Base-by-base conservation (phyloP, 225 moss, liverwort and hornwort species). In the Ulota crispa region DNA sequence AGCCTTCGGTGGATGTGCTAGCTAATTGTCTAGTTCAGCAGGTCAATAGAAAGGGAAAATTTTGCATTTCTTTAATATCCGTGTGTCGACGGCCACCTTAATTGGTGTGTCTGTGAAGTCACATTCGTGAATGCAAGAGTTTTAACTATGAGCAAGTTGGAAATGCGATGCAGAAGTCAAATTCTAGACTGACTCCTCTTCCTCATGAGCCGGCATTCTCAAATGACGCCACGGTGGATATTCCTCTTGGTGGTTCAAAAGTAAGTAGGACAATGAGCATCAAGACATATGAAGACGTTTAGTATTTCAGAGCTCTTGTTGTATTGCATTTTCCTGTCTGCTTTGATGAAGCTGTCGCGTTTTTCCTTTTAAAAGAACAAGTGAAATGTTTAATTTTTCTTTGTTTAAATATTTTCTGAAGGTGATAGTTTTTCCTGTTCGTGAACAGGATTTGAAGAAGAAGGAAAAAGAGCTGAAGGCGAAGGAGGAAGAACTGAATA, bases 221-320 rank as follows among this genome's bases (percentile, higher is more conserved):
- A 60, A 93, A 88, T 90, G 97, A 98, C 85, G 95, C 95, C 41
- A 95, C 95, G 20, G 94, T 95, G 78, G 97, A 98, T 60, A 95
- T 98, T 34, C 97, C 97, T 53, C 89, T 98, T 73, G 95, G 97
- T 80, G 93, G 93, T 81, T 68, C 92, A 39, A 98, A 92, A 85
- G 97, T 97, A 88, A 83, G 90, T 61, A 65, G 3, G 75, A 42
- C 42, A 36, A 60, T 53, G 21, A 39, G 4, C 13, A 4, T 39
- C 7, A 70, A 50, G 41, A 39, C 24, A 31, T 43, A 3, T 11
- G 34, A 65, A 37, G 64, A 26, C 47, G 6, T 18, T 68, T 28
- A 30, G 39, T n/a, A 73, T 83, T 47, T 72, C 39, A 41, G 71
- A 79, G 63, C 79, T 82, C 27, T 18, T 60, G 52, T 15, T 24